Percentiles rank a stretch among this genome's conserved stretches.
These are phyloP conservation scores for Beauveria scarabaeidicola DNA, from an alignment of 2,329 filamentous ascomycete genomes.

Conservation along the genomic window DNA sequence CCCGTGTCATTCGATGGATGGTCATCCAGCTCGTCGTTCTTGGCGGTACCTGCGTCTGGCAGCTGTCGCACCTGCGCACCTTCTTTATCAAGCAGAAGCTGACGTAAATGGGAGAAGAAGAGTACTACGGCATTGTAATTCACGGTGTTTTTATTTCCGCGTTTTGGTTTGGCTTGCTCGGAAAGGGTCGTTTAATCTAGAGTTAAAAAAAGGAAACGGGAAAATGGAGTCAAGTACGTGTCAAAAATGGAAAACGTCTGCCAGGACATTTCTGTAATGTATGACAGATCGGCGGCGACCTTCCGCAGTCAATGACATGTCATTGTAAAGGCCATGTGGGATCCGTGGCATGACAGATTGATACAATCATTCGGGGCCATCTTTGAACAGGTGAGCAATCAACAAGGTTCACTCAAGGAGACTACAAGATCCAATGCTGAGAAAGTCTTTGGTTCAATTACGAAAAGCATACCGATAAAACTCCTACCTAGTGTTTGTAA, in stretches of 20 bases:
- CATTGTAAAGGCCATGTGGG: neutral
- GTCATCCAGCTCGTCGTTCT: slow-evolving; percentile 81
- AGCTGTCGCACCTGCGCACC: slow-evolving; percentile 84
- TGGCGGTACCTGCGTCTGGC: slow-evolving; percentile 87
- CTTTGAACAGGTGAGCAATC: neutral
- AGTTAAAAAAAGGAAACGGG: neutral
- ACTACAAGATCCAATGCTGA: neutral
- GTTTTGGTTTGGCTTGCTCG: slow-evolving; percentile 3
- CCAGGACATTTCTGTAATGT: neutral
- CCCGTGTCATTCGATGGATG: slow-evolving; percentile 88
- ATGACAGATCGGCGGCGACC: neutral
- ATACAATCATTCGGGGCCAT: neutral
- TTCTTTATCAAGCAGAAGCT: slow-evolving; percentile 99
- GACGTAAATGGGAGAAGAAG: slow-evolving; percentile 48
- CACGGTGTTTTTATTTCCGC: neutral
- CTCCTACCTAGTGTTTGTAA: slow-evolving; percentile 13
- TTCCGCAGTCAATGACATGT: neutral
- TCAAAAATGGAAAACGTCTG: neutral
- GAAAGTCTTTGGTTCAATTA: slow-evolving; percentile 11
- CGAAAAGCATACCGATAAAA: slow-evolving; percentile 14
- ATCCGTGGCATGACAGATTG: neutral
- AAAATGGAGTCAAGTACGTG: neutral
- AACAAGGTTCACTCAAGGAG: neutral
- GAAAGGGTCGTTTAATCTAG: neutral
- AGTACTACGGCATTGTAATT: neutral